Conservation (phyloP, 345 rosid species). For the Boechera stricta region DNA sequence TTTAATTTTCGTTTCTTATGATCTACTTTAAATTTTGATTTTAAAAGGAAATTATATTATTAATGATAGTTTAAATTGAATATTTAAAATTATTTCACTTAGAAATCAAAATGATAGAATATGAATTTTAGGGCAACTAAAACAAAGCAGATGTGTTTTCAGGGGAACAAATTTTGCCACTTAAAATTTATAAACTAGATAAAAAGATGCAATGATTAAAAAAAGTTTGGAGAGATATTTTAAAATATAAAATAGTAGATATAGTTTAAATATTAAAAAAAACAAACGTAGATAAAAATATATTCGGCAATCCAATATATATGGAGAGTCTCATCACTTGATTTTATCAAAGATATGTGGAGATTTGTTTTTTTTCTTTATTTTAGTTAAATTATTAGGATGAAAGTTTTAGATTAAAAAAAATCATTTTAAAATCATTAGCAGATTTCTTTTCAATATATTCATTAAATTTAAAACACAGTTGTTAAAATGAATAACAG, state of each 20-base stretch:
- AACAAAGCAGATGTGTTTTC: too few species aligned
- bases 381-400: background rate
- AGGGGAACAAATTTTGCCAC: too few species aligned
- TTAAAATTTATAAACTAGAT: too few species aligned
- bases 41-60: too few species aligned
- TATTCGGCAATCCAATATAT: background rate
- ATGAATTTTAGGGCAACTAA: too few species aligned
- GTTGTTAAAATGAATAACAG: background rate
- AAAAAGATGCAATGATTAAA: too few species aligned
- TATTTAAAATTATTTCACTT: too few species aligned
- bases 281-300: background rate
- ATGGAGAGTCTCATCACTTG: background rate
- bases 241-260: background rate
- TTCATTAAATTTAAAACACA: background rate
- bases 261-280: background rate
- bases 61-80: background rate
- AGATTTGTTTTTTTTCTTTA: background rate
- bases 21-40: too few species aligned
- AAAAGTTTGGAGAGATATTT: background rate
- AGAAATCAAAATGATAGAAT: background rate
- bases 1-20: background rate
- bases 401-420: background rate
- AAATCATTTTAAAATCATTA: background rate
- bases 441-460: background rate
- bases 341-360: background rate